A percentile compares a stretch with the other conserved stretches of the same genome.
Evolutionary conservation across 2,329 filamentous ascomycete genomes (phyloP).

Genomic region (Aspergillus sp.): DNA sequence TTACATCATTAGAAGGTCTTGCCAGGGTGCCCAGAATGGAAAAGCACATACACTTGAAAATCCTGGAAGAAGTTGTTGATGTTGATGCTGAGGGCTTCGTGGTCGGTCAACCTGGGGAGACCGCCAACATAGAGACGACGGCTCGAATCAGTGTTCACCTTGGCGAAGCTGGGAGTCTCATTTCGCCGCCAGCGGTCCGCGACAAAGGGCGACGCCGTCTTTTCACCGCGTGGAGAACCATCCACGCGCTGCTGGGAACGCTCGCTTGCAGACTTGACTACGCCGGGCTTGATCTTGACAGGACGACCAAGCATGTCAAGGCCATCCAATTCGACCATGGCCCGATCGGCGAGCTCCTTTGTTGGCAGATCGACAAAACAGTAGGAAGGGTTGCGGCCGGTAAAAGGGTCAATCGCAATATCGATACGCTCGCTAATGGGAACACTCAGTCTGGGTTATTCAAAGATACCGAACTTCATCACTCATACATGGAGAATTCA

Average conservation of each 20-base stretch:
- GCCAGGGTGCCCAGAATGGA: background rate
- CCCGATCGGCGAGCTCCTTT: slow-evolving; percentile 49
- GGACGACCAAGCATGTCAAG: slow-evolving; percentile 49
- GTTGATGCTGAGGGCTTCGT: slow-evolving; percentile 34
- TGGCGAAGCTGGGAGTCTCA: slow-evolving; percentile 30
- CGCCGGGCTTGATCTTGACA: slow-evolving; percentile 57
- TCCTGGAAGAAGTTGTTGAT: slow-evolving; percentile 39
- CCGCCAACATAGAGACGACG: slow-evolving; percentile 42
- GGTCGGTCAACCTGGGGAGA: slow-evolving; percentile 37
- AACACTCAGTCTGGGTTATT: slow-evolving; percentile 14
- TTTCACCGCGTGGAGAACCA: slow-evolving; percentile 12
- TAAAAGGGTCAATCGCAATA: slow-evolving; percentile 61
- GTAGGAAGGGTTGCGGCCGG: slow-evolving; percentile 61
- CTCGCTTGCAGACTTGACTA: slow-evolving; percentile 43
- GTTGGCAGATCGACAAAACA: slow-evolving; percentile 63
- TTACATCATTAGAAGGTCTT: background rate
- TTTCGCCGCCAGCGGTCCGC: slow-evolving; percentile 37
- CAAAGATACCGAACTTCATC: background rate
- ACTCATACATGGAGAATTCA: slow-evolving; percentile 27
- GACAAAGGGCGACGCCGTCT: slow-evolving; percentile 19
- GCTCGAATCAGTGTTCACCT: slow-evolving; percentile 28
- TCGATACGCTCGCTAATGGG: slow-evolving; percentile 49
- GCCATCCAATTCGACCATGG: slow-evolving; percentile 51
- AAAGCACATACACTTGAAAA: slow-evolving; percentile 31
- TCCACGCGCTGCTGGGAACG: slow-evolving; percentile 11